These are phyloP conservation scores for Lactarius deliciosus DNA, from an alignment of 768 basidiomycete genomes.

Conservation along the genomic window DNA sequence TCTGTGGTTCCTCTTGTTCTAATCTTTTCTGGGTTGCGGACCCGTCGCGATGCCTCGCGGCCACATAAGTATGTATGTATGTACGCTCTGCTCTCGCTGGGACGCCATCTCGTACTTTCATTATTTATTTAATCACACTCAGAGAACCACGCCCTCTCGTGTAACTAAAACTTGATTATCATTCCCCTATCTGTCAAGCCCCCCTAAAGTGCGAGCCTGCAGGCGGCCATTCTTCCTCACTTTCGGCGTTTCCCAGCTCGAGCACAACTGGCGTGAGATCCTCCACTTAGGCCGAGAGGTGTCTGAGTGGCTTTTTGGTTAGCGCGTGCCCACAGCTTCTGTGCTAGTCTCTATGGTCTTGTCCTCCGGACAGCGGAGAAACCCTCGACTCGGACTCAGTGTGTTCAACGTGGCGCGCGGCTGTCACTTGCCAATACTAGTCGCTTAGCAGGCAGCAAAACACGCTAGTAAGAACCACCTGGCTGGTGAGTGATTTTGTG, in stretches of 20 bases:
- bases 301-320: background rate
- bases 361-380: background rate
- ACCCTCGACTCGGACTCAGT: slow-evolving; percentile 27
- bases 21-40: slow-evolving; percentile 15
- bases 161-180: slow-evolving; percentile 24
- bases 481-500: slow-evolving; percentile 21
- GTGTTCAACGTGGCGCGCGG: slow-evolving; percentile 18
- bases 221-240: background rate
- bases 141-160: slow-evolving; percentile 26
- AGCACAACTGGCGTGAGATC: slow-evolving; percentile 5
- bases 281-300: background rate
- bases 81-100: slow-evolving; percentile 27
- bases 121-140: slow-evolving; percentile 26
- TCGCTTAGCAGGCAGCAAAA: background rate
- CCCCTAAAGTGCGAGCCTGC: slow-evolving; percentile 8
- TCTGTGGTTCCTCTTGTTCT: slow-evolving; percentile 23
- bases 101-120: slow-evolving; percentile 26
- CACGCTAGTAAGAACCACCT: background rate
- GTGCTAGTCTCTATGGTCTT: slow-evolving; percentile 20
- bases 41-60: slow-evolving; percentile 9
- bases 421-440: slow-evolving; percentile 11
- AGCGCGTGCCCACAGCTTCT: slow-evolving; percentile 9
- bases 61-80: slow-evolving; percentile 29
- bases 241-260: background rate
- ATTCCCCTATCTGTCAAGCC: slow-evolving; percentile 26